Evolutionary conservation across 768 basidiomycete species (phyloP).

Genomic region (Dictyophora rubrovolvata): DNA sequence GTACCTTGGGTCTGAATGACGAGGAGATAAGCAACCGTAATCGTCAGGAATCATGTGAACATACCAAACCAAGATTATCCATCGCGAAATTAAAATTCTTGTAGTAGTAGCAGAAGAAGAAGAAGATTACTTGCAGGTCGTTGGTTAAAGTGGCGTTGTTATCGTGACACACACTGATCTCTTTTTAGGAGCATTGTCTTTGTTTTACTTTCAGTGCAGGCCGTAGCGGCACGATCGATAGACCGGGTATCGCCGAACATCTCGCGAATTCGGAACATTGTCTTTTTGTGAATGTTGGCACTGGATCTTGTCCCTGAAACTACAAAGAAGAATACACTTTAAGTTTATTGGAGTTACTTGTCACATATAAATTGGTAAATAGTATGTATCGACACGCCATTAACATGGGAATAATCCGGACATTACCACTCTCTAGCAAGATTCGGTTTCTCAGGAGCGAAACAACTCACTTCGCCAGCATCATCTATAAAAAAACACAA

Average conservation of each 20-base stretch:
- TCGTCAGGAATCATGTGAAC: background rate
- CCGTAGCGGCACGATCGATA: background rate
- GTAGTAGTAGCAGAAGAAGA: background rate
- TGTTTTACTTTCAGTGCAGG: background rate
- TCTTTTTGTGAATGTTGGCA: too few species aligned
- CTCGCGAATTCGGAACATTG: background rate
- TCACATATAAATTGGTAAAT: too few species aligned
- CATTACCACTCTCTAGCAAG: too few species aligned
- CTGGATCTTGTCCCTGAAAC: too few species aligned
- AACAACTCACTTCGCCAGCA: slow-evolving; percentile 51
- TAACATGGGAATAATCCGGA: background rate
- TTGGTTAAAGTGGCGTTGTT: too few species aligned
- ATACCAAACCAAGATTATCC: background rate
- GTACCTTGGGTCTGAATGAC: background rate
- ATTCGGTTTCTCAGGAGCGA: too few species aligned
- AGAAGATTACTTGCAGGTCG: too few species aligned
- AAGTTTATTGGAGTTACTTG: too few species aligned
- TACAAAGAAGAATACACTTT: too few species aligned
- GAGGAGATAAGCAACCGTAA: too few species aligned
- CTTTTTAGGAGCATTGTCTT: background rate
- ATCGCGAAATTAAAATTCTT: background rate
- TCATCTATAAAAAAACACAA: slow-evolving; percentile 41
- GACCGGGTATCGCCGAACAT: background rate
- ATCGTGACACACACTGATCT: too few species aligned
- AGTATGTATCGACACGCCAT: background rate